Evolutionary conservation across 306 rosid species (phyloP), one percentile per base, ranked within the genome.

Genomic region (Casuarina cunninghamiana): DNA sequence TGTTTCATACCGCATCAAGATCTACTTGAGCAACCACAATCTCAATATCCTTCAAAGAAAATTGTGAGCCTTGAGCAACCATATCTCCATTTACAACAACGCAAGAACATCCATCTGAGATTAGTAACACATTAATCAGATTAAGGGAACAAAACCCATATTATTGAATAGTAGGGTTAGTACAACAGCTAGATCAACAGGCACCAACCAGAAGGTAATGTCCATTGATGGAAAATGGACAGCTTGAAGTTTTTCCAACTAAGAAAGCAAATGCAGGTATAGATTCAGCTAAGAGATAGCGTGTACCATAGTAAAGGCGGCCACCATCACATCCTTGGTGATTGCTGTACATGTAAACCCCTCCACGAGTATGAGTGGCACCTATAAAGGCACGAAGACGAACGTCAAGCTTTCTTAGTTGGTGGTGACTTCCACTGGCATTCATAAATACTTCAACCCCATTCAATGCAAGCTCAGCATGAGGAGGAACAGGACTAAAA

Each of bases 361-460:
- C 98, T 85, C 99, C 98, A 16, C 94, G 90, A 58, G 93, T 88
- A 75, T 93, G 88, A 75, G 94, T 93, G 71, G 99, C 99, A 67
- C 87, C 97, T 42, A 90, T 85, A 80, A 93, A 87, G 84, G 99
- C 98, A 82, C 87, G 87, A 71, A 95, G 96, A 74, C 97, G 98
- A 84, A 91, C 82, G 78, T 93, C 96, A 62, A 95, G 98, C 92
- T 95, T 95, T 83, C 98, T 90, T 72, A 95, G 90, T 85, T 95
- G 99, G 81, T 93, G 99, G 79, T 95, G 99, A 84, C 99, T 93
- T 81, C 99, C 99, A 74, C 96, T 95, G 54, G 99, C 99, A 88
- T 95, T 95, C 91, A 95, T 81, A 83, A 95, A 93, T 76, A 95
- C 97, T 81, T 93, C 99, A 72, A 95, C 98, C 87, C 98, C 99